Base-by-base conservation (phyloP, 192 early-diverging fungal species). In the Coemansia pectinata region DNA sequence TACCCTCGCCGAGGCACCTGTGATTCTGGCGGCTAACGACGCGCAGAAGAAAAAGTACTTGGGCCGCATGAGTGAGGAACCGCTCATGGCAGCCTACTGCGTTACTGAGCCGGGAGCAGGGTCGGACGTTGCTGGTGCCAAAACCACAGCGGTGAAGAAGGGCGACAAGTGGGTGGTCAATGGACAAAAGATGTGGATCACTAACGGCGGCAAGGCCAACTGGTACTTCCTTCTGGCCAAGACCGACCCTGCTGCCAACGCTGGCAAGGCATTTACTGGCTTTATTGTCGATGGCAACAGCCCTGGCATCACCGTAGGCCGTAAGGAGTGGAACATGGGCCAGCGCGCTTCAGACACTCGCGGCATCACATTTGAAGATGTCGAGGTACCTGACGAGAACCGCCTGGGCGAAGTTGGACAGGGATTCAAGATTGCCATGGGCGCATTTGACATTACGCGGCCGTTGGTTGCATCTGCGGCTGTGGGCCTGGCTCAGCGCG, bases 151-250 rank as follows among this genome's bases (percentile, higher is more conserved):
- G 5, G 89, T 87, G 25, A 90, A 91, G 72, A 89, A 88, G 77
- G 90, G 90, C n/a, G 87, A 92, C 77, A 86, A 88, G 60, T 94
- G 92, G 91, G 74, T 92, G 1, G 82, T 93, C 52, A 93, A 91
- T 70, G 95, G 95, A 31, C 88, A 90, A 70, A 98, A 98, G 87
- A 96, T 96, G 94, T 98, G 95, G 95, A 98, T 98, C 77, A 98
- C 96, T 60, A 98, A 98, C 73, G 92, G 92, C 67, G 94, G 94
- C 29, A 89, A 96, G 73, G 96, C 96, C 65, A 95, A 98, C 89
- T 98, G 95, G 95, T 96, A 88, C 91, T 98, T 96, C 85, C 88
- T 96, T 33, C 85, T 98, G 44, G 96, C 96, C 40, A 89, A 90
- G 71, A 96, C 95, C 31, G 94, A 96, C 77, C 79, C 90, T 11